Evolutionary conservation across 2,329 filamentous ascomycete species (phyloP).

Genomic region (Coleophoma crateriformis): DNA sequence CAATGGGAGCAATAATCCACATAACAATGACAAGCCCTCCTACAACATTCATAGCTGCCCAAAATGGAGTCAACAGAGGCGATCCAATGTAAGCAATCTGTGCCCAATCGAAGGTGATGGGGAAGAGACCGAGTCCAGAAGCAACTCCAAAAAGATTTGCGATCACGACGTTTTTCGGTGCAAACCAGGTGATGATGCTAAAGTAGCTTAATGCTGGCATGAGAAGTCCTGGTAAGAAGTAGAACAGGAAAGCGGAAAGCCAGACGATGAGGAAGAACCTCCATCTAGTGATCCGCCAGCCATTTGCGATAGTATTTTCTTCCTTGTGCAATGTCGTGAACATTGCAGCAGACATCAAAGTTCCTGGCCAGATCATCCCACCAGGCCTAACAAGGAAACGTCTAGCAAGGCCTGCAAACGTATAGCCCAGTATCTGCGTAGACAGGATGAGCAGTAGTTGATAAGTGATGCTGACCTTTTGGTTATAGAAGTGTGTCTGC

Average conservation of each 20-base stretch:
- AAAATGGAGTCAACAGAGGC: constrained; percentile 76
- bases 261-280: constrained; percentile 78
- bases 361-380: constrained; percentile 89
- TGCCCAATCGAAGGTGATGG: constrained; percentile 86
- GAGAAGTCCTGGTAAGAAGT: constrained; percentile 77
- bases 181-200: constrained; percentile 84
- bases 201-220: constrained; percentile 86
- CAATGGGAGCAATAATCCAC: constrained; percentile 76
- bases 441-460: constrained; percentile 80
- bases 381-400: constrained; percentile 79
- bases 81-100: constrained; percentile 83
- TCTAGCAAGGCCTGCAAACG: constrained; percentile 76
- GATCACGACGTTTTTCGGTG: constrained; percentile 78
- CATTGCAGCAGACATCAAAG: constrained; percentile 84
- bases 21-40: constrained; percentile 76
- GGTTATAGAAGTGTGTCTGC: constrained; percentile 84
- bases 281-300: constrained; percentile 78
- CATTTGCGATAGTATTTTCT: constrained; percentile 74
- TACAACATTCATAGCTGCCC: constrained; percentile 81
- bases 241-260: constrained; percentile 68
- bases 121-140: constrained; percentile 80
- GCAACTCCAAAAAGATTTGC: constrained; percentile 82
- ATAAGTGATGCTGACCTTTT: constrained; percentile 70
- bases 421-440: constrained; percentile 81
- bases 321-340: constrained; percentile 82